These are phyloP conservation scores for Colletotrichum orbiculare DNA, from an alignment of 2,329 filamentous ascomycete species.

Conservation along the genomic window DNA sequence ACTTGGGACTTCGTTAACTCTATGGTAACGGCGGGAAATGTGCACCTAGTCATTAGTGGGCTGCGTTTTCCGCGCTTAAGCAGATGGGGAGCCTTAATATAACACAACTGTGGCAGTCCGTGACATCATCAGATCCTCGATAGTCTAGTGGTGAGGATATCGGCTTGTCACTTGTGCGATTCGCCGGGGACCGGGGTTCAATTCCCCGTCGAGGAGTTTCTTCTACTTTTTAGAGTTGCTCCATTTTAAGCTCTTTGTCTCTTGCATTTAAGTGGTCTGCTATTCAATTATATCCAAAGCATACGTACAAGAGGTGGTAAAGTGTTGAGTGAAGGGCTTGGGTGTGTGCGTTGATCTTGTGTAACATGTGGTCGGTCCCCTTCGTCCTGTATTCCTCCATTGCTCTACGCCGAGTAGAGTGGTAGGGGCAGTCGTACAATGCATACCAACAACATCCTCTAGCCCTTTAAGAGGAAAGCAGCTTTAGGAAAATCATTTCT, in stretches of 20 bases:
- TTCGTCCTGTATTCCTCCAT: too few species aligned
- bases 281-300: background rate
- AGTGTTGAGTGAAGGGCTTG: too few species aligned
- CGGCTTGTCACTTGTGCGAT: constrained; percentile 25
- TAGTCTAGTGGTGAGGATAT: constrained; percentile 38
- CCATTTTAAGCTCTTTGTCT: background rate
- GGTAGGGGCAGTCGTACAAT: too few species aligned
- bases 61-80: background rate
- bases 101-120: background rate
- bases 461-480: too few species aligned
- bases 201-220: constrained; percentile 36
- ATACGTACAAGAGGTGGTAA: background rate
- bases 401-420: too few species aligned
- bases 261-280: background rate
- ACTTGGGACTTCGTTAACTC: too few species aligned
- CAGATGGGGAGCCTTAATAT: fast-evolving
- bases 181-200: constrained; percentile 37
- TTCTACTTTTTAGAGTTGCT: constrained; percentile 4
- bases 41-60: background rate
- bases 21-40: too few species aligned
- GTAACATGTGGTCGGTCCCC: too few species aligned
- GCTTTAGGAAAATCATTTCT: too few species aligned
- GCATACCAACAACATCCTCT: too few species aligned
- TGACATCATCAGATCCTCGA: constrained; percentile 17
- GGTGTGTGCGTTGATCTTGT: too few species aligned